These are phyloP conservation scores for Penicillium goetzii DNA, from an alignment of 495 filamentous ascomycete genomes.

Conservation along the genomic window DNA sequence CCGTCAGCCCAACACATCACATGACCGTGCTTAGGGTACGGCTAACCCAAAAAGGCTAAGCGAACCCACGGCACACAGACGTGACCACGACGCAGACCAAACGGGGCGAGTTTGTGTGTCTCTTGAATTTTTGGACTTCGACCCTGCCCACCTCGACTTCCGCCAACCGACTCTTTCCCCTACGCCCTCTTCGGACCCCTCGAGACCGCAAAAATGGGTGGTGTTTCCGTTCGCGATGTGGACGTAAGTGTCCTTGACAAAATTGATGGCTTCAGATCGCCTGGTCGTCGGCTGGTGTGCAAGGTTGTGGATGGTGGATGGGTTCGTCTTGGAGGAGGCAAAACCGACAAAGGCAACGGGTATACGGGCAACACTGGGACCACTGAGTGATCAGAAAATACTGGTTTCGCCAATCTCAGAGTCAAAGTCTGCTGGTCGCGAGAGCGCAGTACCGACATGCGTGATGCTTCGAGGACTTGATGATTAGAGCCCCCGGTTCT, in stretches of 20 bases:
- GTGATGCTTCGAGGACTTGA: constrained; percentile 4
- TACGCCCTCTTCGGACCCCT: constrained; percentile 42
- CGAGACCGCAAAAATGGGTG: constrained; percentile 75
- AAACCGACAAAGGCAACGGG: constrained; percentile 8
- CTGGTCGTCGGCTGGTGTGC: constrained; percentile 32
- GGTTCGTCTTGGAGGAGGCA: constrained; percentile 26
- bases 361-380: not conserved
- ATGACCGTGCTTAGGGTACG: constrained; percentile 45
- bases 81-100: constrained; percentile 33
- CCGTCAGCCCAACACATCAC: constrained; percentile 6
- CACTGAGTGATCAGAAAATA: not conserved
- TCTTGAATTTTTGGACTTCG: constrained; percentile 50
- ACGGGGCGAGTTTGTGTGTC: constrained; percentile 39
- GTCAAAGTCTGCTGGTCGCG: constrained; percentile 1
- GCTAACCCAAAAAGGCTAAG: constrained; percentile 51
- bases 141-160: constrained; percentile 45
- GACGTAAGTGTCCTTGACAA: constrained; percentile 67
- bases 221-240: constrained; percentile 87
- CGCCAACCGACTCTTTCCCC: constrained; percentile 45
- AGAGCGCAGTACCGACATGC: not conserved
- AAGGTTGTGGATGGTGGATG: constrained; percentile 19
- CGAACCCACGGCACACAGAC: constrained; percentile 47
- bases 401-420: not conserved
- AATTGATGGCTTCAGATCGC: constrained; percentile 16
- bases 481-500: not conserved